Base-by-base conservation (phyloP, 306 rosid genomes). In the Vigna hirtella region DNA sequence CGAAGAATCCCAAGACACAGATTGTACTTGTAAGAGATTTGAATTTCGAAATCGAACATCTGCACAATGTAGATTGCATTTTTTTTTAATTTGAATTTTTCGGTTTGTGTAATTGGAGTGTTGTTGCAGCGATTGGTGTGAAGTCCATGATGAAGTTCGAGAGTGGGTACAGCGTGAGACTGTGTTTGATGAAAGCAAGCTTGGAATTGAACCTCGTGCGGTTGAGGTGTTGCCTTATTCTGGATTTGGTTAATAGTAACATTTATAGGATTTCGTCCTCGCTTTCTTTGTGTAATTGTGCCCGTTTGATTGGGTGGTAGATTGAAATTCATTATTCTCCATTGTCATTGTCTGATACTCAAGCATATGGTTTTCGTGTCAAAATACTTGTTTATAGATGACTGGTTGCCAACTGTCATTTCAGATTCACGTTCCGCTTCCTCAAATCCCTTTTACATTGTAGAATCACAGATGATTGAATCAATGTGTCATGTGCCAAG, bases 151-250 rank as follows among this genome's bases (percentile, higher is more conserved):
- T 93, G 96, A 93, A 90, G 90, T 93, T 87, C 24, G 98, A 93
- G 87, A 88, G 92, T 84, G 98, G 98, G 0, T 88, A 88, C 70
- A 88, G 68, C 24, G 97, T 91, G 85, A 93, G 87, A 93, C 98
- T 0, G 98, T 93, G 81, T 93, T 93, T 78, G 98, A 93, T 87
- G 98, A 97, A 68, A 93, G 97, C 85, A 93, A 93, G 87, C 96
- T 90, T 85, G 98, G 97, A 68, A 85, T 93, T 66, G 98, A 93
- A 87, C 98, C 98, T 81, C 85, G 88, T 80, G 88, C 91, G 0
- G 93, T 91, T 79, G 96, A 91, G 86, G 85, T 91, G 58, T 85
- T 93, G 72, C 85, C 92, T 93, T 71, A 87, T 93, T 80, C 82
- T 93, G 74, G 97, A 93, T 75, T 93, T 93, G 6, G 91, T 86